Conservation (phyloP, 2,329 filamentous ascomycete species). For the Chrysosphaeria jannelii region DNA sequence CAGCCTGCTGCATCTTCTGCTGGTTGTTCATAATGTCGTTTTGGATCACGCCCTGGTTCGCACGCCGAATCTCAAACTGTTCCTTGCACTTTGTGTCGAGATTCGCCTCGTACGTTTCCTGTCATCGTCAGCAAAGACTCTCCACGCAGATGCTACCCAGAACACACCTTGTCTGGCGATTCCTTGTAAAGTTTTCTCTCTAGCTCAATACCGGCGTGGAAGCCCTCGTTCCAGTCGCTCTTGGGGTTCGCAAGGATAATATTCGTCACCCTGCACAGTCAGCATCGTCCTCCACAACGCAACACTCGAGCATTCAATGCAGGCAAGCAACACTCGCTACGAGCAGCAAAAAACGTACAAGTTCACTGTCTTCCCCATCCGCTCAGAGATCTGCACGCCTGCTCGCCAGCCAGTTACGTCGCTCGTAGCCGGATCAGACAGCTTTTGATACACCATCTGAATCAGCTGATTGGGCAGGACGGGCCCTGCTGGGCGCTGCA, state of each 20-base stretch:
- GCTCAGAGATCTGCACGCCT: constrained; percentile 10
- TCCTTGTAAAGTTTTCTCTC: constrained; percentile 17
- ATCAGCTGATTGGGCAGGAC: no score
- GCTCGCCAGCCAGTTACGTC: constrained; percentile 15
- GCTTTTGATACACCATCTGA: no score
- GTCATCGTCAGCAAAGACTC: neutral
- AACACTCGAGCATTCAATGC: neutral
- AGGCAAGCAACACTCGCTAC: no score
- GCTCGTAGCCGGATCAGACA: no score
- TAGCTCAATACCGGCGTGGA: constrained; percentile 13
- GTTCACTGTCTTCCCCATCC: constrained; percentile 13
- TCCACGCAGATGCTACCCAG: no score
- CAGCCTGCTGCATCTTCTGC: constrained; percentile 9
- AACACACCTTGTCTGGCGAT: constrained; percentile 16
- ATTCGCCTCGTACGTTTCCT: constrained; percentile 20
- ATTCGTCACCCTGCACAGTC: constrained; percentile 16
- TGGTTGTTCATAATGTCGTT: constrained; percentile 16
- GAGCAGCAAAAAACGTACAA: no score
- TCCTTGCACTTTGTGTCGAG: constrained; percentile 17
- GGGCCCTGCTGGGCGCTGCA: no score
- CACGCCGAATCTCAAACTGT: constrained; percentile 18
- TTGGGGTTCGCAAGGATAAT: constrained; percentile 15
- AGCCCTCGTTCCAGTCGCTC: constrained; percentile 12
- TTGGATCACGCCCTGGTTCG: constrained; percentile 17
- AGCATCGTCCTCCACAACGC: neutral